Evolutionary conservation across 495 filamentous ascomycete species (phyloP).

Genomic region (Neurospora sp.): DNA sequence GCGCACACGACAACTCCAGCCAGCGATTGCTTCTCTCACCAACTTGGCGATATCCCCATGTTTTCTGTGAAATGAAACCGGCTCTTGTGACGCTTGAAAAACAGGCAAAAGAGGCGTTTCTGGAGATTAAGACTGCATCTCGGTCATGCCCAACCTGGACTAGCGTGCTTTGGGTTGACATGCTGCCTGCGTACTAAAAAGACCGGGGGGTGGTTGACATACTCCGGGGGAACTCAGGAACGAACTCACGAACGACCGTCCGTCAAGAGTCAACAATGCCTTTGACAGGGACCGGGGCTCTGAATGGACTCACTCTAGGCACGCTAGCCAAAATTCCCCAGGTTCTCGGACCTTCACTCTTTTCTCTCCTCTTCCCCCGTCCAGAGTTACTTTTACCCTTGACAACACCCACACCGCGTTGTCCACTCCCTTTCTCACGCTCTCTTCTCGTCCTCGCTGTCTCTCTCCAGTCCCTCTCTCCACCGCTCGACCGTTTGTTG

Average conservation of each 20-base stretch:
- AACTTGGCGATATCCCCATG: neutral
- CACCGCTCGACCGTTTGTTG: neutral
- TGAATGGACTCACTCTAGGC: neutral
- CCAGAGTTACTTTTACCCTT: neutral
- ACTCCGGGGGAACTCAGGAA: neutral
- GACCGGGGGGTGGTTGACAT: neutral
- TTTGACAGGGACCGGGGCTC: neutral
- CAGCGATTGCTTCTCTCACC: neutral
- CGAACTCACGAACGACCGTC: neutral
- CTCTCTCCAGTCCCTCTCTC: neutral
- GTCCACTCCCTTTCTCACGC: neutral
- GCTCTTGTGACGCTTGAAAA: neutral
- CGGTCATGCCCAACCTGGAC: neutral
- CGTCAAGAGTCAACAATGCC: neutral
- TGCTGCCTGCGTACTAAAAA: neutral
- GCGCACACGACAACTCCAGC: neutral
- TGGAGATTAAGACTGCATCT: neutral
- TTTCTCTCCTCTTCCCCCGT: neutral
- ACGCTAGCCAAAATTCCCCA: neutral
- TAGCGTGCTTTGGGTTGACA: neutral
- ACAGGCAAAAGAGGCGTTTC: neutral
- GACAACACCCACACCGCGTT: neutral
- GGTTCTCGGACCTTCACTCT: neutral
- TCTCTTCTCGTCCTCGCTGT: neutral
- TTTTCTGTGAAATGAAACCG: neutral